phyloP scores from a whole-genome alignment of 768 basidiomycete species.

The Astraeus odoratus region DNA sequence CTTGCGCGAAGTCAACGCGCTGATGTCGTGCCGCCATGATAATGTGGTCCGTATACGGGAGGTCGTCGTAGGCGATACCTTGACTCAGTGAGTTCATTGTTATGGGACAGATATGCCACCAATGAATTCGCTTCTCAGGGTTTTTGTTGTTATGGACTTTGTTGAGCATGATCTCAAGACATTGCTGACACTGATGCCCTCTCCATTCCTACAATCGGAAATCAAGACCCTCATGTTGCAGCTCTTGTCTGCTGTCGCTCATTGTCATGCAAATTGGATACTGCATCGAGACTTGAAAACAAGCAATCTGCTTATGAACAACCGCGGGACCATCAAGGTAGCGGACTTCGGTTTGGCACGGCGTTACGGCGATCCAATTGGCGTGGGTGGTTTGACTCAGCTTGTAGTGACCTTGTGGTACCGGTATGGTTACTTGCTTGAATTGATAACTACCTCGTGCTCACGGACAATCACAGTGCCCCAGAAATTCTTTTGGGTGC shows the following conservation, averaged over 20 bases:
- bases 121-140: constrained; percentile 42
- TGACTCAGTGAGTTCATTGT: constrained; percentile 86
- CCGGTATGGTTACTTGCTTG: constrained; percentile 48
- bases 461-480: constrained; percentile 45
- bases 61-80: constrained; percentile 95
- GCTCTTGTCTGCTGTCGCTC: constrained; percentile 84
- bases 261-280: constrained; percentile 97
- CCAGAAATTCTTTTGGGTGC: constrained; percentile 95
- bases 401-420: constrained; percentile 99
- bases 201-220: constrained; percentile 95
- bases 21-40: constrained; percentile 91
- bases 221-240: constrained; percentile 97
- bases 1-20: constrained; percentile 89
- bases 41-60: constrained; percentile 97
- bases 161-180: constrained; percentile 99
- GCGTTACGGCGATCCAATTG: constrained; percentile 93
- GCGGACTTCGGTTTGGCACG: constrained; percentile 97
- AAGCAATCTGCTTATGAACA: constrained; percentile 97
- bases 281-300: constrained; percentile 97
- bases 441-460: constrained; percentile 10
- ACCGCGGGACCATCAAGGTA: constrained; percentile 96
- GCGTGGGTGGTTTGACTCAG: constrained; percentile 95
- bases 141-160: constrained; percentile 99
- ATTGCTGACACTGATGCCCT: constrained; percentile 88
- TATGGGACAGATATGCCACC: constrained; percentile 4